phyloP scores from a whole-genome alignment of 179 eudicot species.

The Corrigiola litoralis region DNA sequence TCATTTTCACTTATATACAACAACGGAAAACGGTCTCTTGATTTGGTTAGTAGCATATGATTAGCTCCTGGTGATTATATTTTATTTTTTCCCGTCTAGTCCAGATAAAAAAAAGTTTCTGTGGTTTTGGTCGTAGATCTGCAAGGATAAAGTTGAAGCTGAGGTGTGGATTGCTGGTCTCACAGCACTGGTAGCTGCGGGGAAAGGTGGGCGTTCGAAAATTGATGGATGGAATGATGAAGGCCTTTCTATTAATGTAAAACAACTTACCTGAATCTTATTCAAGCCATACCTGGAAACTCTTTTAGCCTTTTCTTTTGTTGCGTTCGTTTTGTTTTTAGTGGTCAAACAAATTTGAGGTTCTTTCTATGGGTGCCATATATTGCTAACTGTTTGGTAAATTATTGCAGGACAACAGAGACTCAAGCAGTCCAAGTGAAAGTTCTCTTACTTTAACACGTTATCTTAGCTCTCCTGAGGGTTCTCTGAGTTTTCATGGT shows the following conservation, averaged over 20 bases:
- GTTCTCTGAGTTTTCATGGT: conserved; percentile 41
- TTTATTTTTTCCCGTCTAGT: background rate
- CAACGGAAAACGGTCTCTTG: conserved; percentile 87
- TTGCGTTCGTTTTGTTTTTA: background rate
- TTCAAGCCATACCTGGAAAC: too few relatives aligned
- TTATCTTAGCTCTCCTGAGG: conserved; percentile 66
- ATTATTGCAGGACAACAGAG: conserved; percentile 65
- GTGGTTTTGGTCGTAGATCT: conserved; percentile 57
- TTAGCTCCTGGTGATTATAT: background rate
- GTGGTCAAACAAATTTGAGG: too few relatives aligned
- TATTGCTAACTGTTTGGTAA: background rate
- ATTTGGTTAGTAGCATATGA: conserved; percentile 62
- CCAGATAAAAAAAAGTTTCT: conserved; percentile 1
- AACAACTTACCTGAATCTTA: conserved; percentile 19
- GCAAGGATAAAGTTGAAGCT: conserved; percentile 94
- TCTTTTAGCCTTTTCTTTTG: background rate
- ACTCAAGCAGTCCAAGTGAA: conserved; percentile 68
- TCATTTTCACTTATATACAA: conserved; percentile 92
- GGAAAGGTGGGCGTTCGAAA: conserved; percentile 86
- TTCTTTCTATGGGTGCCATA: background rate
- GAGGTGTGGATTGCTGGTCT: conserved; percentile 98
- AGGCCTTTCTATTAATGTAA: conserved; percentile 69
- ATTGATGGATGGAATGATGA: conserved; percentile 93
- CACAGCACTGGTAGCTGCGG: conserved; percentile 59
- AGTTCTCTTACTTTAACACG: conserved; percentile 55